Percentiles rank a stretch among this genome's conserved stretches.
phyloP scores from a whole-genome alignment of 441 rosid species.

The Brassica hybrid region DNA sequence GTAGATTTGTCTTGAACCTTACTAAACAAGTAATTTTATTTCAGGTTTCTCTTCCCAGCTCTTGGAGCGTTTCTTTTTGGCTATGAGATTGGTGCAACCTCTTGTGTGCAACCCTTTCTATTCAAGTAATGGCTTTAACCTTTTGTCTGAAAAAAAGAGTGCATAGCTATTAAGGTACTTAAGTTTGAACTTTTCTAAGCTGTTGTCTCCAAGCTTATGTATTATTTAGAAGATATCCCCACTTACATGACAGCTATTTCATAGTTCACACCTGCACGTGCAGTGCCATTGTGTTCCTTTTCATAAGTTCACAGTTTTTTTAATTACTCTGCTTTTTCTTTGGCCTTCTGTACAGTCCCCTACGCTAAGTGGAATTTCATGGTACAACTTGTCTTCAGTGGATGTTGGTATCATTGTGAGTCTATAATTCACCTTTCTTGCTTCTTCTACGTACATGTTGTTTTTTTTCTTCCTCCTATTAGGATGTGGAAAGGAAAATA shows the following conservation, averaged over 20 bases:
- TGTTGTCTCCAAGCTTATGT: too few relatives aligned
- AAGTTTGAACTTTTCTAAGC: too few relatives aligned
- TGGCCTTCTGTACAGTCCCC: slow-evolving; percentile 64
- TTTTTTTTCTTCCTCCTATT: slow-evolving; percentile 8
- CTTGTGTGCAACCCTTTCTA: slow-evolving; percentile 86
- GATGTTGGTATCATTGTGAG: slow-evolving; percentile 93
- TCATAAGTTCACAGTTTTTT: background rate
- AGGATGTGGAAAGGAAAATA: background rate
- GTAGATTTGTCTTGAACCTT: slow-evolving; percentile 10
- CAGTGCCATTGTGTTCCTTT: slow-evolving; percentile 65
- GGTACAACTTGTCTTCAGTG: slow-evolving; percentile 86
- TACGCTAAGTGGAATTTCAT: slow-evolving; percentile 76
- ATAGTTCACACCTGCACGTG: too few relatives aligned
- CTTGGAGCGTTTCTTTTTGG: slow-evolving; percentile 93
- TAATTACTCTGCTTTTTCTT: slow-evolving; percentile 28
- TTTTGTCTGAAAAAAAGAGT: too few relatives aligned
- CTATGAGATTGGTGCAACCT: slow-evolving; percentile 95
- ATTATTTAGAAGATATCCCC: too few relatives aligned
- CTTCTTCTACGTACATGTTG: background rate
- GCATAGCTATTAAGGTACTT: too few relatives aligned
- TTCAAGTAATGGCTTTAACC: slow-evolving; percentile 55
- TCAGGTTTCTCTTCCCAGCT: slow-evolving; percentile 95
- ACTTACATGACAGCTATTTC: too few relatives aligned
- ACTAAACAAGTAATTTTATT: slow-evolving; percentile 38
- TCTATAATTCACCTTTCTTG: slow-evolving; percentile 33